phyloP scores from a whole-genome alignment of 345 rosid genomes.

The Euphorbia tirucalli region DNA sequence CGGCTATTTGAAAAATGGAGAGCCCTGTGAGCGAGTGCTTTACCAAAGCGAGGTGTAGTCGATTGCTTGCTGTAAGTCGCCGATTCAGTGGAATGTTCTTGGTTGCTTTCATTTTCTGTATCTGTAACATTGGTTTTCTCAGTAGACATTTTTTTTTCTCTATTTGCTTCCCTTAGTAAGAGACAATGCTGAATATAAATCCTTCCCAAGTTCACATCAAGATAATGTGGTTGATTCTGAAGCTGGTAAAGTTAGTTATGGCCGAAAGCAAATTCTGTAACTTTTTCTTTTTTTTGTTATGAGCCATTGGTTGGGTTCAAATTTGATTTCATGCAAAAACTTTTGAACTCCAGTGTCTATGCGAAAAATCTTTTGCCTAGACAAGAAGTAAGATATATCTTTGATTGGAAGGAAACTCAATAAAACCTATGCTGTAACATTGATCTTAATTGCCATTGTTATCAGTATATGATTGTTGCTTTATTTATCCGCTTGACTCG shows the following conservation, averaged over 20 bases:
- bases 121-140: slow-evolving; percentile 24
- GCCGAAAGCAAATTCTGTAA: slow-evolving; percentile 20
- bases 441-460: neutral
- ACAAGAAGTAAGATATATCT: slow-evolving; percentile 19
- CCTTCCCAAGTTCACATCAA: slow-evolving; percentile 21
- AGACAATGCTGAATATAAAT: slow-evolving; percentile 3
- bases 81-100: slow-evolving; percentile 7
- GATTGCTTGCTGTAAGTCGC: slow-evolving; percentile 10
- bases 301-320: neutral
- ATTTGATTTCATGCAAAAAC: neutral
- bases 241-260: slow-evolving; percentile 13
- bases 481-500: neutral
- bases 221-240: neutral
- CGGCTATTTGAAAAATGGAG: slow-evolving; percentile 36
- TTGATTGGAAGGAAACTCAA: slow-evolving; percentile 26
- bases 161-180: neutral
- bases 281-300: neutral
- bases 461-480: neutral
- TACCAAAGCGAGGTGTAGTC: slow-evolving; percentile 28
- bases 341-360: too few relatives aligned
- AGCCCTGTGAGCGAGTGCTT: slow-evolving; percentile 54
- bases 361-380: slow-evolving; percentile 11
- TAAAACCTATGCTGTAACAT: slow-evolving; percentile 10
- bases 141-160: slow-evolving; percentile 31
- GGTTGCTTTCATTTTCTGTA: slow-evolving; percentile 9